phyloP scores from a whole-genome alignment of 202 grass and related monocot species.

The Elaeis oleifera region DNA sequence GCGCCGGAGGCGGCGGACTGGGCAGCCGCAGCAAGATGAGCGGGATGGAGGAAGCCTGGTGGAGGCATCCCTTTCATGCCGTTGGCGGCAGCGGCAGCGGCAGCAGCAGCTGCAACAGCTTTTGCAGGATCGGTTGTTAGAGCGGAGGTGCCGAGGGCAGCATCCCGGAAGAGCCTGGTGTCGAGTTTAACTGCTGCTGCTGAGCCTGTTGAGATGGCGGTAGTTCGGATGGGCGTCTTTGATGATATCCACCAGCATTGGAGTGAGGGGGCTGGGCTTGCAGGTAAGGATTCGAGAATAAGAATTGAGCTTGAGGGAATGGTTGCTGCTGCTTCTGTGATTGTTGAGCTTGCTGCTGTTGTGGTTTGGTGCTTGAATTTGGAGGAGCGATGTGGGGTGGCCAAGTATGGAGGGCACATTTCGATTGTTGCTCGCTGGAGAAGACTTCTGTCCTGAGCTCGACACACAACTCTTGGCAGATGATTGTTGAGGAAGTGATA shows the following conservation, averaged over 20 bases:
- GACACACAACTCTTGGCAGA: constrained; percentile 52
- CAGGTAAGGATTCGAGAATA: constrained; percentile 39
- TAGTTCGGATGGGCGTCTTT: constrained; percentile 49
- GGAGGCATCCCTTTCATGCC: constrained; percentile 36
- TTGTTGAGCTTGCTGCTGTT: constrained; percentile 47
- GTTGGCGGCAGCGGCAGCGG: constrained; percentile 7
- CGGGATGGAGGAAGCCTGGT: constrained; percentile 27
- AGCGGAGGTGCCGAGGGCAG: constrained; percentile 29
- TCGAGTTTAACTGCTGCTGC: constrained; percentile 41
- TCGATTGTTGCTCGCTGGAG: constrained; percentile 31
- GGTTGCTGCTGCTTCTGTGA: constrained; percentile 29
- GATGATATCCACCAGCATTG: constrained; percentile 40
- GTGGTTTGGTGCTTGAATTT: constrained; percentile 35
- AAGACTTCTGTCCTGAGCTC: constrained; percentile 42
- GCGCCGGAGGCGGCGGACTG: constrained; percentile 32
- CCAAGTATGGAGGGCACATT: constrained; percentile 69
- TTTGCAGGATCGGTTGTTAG: constrained; percentile 37
- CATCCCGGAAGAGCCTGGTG: constrained; percentile 23
- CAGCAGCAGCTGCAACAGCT: background rate
- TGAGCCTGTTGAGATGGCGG: constrained; percentile 25
- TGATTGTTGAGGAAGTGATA: constrained; percentile 49
- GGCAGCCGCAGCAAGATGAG: constrained; percentile 29
- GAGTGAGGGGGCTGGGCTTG: constrained; percentile 29
- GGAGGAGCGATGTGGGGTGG: constrained; percentile 36
- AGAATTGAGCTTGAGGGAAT: constrained; percentile 46